Evolutionary conservation across 1,139 yeast genomes (phyloP).

Genomic region (Suhomyces terraborum): DNA sequence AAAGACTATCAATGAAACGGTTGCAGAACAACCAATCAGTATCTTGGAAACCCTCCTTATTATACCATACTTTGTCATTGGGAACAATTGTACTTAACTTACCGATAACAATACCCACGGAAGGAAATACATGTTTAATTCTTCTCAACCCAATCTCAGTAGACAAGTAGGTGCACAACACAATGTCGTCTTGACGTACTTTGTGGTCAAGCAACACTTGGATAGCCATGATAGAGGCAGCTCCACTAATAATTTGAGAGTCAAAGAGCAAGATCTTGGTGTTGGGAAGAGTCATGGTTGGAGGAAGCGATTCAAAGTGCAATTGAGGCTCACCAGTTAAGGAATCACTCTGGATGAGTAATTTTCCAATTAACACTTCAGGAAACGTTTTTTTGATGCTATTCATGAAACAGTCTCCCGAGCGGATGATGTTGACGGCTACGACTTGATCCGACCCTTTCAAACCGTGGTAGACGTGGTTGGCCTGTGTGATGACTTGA

Average conservation of each 20-base stretch:
- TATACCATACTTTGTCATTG: slow-evolving; percentile 28
- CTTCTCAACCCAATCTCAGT: slow-evolving; percentile 81
- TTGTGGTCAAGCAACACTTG: slow-evolving; percentile 85
- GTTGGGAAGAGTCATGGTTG: slow-evolving; percentile 29
- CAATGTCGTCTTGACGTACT: slow-evolving; percentile 61
- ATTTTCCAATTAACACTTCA: slow-evolving; percentile 75
- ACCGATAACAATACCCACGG: slow-evolving; percentile 70
- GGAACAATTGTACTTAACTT: slow-evolving; percentile 50
- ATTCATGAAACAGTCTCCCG: slow-evolving; percentile 89
- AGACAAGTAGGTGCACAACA: slow-evolving; percentile 71
- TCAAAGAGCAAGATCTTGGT: slow-evolving; percentile 71
- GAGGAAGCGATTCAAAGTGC: slow-evolving; percentile 70
- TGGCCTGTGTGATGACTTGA: slow-evolving; percentile 29
- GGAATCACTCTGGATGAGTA: slow-evolving; percentile 85
- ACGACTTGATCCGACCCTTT: slow-evolving; percentile 50
- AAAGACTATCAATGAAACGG: slow-evolving; percentile 74
- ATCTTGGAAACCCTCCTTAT: slow-evolving; percentile 42
- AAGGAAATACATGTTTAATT: slow-evolving; percentile 70
- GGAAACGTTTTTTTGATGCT: slow-evolving; percentile 77
- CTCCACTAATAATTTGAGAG: slow-evolving; percentile 88
- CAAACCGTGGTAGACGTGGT: slow-evolving; percentile 41
- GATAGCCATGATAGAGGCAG: slow-evolving; percentile 92
- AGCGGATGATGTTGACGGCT: slow-evolving; percentile 79
- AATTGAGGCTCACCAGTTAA: slow-evolving; percentile 91
- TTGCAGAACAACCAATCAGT: slow-evolving; percentile 63